Base-by-base conservation (phyloP, 345 rosid genomes). In the Eucalyptus victrix region DNA sequence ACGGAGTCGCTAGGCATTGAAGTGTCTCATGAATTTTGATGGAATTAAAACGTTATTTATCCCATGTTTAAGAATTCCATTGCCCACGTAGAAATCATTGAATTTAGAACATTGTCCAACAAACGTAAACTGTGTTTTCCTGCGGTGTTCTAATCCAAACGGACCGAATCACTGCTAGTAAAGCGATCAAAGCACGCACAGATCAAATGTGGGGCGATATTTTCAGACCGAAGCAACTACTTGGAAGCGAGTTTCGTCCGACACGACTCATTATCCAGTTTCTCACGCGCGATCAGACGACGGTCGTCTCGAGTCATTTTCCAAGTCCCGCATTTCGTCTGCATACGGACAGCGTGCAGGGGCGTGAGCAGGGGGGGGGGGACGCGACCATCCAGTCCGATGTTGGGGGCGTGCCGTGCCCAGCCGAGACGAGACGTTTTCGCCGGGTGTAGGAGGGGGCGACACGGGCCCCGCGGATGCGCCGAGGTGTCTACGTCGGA, bases 1-100 rank as follows among this genome's bases (percentile, higher is more conserved):
- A 72, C 2, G 26, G 26, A 18, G n/a, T 72, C 2, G 3, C 45
- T 19, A 5, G 19, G 19, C 6, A 9, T 5, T 9, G 4, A 18
- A 9, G 12, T 5, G 12, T 15, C 42, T 69, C 24, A 2, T 34
- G 11, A 32, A 2, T 69, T 32, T 16, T 5, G 6, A 67, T 21
- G 2, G 40, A 67, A 32, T 67, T 69, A 9, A 9, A 72, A 34
- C 8, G 8, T 19, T 2, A 15, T 15, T 72, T 9, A 26, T 34
- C 81, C 3, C 4, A 4, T 1, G 2, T 72, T 3, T 0, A 0
- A 10, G 26, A 11, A 9, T 24, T 72, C 13, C 2, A 0, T 72
- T 10, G 81, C 15, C 3, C 14, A 34, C 1, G 2, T 34, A 10
- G 44, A 72, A 72, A 12, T 37, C 14, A 8, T 34, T 19, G 7